Percentiles rank a stretch among this genome's conserved stretches.
Evolutionary conservation across 2,329 filamentous ascomycete genomes (phyloP).

Genomic region (Didymella glomerata): DNA sequence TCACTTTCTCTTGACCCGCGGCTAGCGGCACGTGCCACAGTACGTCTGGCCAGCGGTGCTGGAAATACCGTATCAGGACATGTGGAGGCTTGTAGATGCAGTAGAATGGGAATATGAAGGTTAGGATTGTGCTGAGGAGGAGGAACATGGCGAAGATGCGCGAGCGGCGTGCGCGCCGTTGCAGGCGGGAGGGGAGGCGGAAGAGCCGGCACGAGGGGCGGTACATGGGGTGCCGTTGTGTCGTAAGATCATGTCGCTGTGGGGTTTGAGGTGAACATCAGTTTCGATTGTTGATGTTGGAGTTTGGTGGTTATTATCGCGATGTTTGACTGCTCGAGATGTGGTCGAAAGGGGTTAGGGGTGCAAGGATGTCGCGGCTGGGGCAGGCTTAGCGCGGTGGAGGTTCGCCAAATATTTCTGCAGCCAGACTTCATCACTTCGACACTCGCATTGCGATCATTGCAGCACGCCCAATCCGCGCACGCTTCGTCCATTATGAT

Average conservation of each 20-base stretch:
- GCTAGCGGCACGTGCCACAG: constrained; percentile 70
- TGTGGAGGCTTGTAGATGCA: constrained; percentile 81
- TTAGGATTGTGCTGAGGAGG: constrained; percentile 35
- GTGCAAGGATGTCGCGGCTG: constrained; percentile 11
- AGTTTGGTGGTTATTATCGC: constrained; percentile 1
- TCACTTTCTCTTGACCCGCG: constrained; percentile 61
- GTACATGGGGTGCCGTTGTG: constrained; percentile 32
- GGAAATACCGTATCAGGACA: constrained; percentile 74
- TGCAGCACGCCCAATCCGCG: not conserved
- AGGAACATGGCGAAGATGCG: constrained; percentile 51
- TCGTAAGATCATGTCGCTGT: constrained; percentile 9
- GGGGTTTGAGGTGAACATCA: not conserved
- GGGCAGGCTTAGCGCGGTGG: constrained; percentile 8
- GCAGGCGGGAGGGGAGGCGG: constrained; percentile 47
- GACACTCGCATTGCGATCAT: not conserved
- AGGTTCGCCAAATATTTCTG: constrained; percentile 15
- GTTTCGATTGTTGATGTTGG: not conserved
- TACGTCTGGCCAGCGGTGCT: constrained; percentile 77
- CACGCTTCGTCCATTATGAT: constrained; percentile 7
- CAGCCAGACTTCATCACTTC: constrained; percentile 6
- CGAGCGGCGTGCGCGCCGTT: constrained; percentile 48
- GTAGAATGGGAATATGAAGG: constrained; percentile 60
- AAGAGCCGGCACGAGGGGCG: constrained; percentile 42
- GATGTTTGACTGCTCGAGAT: not conserved
- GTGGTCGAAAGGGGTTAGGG: constrained; percentile 21